Base-by-base conservation (phyloP, 23 red algal genomes). In the Porphyridium purpureum region DNA sequence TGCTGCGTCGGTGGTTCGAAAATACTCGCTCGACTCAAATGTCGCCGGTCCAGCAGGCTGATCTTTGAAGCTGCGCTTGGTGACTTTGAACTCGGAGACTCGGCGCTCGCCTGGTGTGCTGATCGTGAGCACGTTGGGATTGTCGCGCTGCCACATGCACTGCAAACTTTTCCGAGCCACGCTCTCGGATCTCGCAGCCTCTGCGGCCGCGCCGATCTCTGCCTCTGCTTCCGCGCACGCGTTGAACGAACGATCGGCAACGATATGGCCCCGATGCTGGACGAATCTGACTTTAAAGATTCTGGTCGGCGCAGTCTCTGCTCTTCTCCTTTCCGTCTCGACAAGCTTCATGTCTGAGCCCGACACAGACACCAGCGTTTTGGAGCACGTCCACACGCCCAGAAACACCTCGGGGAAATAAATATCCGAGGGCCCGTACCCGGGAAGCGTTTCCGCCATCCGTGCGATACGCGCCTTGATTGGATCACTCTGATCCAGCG, bases 11-110 rank as follows among this genome's bases (percentile, higher is more conserved):
- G n/a, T n/a, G n/a, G n/a, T n/a, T n/a, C 75, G 58, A 7, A 64
- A 57, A 36, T 82, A 82, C 57, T 82, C 75, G 41, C 64, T 71
- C 8, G 35, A 24, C 1, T 57, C 46, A 62, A 82, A 82, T 1
- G 75, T 82, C 2, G 64, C 75, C 6, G 51, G 54, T 7, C 75
- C 75, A 22, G 62, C 63, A 6, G 75, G 75, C 23, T 34, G 41
- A 36, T 82, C 75, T 0, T 38, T 57, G 27, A 69, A 82, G 21
- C 53, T 54, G 11, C 75, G 54, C 49, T 82, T 82, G 23, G 75
- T 82, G 4, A 82, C 55, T 57, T 82, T 82, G 4, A 35, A 35
- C 48, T 82, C 75, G 7, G 55, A 25, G 7, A 55, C 65, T 6
- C 35, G 28, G 11, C 21, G 35, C 0, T 19, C 36, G 15, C 64